Percentiles rank a stretch among this genome's conserved stretches.
These are phyloP conservation scores for Mortierella sp. DNA, from an alignment of 371 early-diverging fungal species.

Conservation along the genomic window DNA sequence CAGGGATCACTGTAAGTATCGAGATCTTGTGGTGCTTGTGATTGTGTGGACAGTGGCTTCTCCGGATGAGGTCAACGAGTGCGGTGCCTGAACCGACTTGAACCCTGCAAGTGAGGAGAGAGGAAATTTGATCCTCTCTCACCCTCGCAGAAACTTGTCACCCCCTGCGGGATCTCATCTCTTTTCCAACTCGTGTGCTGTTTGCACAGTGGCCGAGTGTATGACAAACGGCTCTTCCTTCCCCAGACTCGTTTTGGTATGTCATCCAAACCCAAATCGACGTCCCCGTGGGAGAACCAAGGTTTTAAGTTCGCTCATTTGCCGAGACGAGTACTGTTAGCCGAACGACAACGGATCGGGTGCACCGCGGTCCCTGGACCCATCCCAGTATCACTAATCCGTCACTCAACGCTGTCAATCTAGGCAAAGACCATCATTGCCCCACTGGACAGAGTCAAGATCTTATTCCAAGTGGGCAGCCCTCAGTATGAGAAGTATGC, in stretches of 20 bases:
- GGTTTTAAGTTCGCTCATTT: too few species aligned
- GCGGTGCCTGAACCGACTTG: constrained; percentile 4
- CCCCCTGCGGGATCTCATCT: neutral
- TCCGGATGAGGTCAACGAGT: neutral
- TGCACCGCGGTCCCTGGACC: too few species aligned
- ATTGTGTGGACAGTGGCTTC: neutral
- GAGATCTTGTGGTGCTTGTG: neutral
- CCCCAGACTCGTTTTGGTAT: too few species aligned
- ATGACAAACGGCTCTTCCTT: too few species aligned
- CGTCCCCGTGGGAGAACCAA: too few species aligned
- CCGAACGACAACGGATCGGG: neutral
- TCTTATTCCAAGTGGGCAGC: constrained; percentile 93
- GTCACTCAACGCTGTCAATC: neutral
- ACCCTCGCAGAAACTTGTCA: neutral
- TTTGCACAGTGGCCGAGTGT: too few species aligned
- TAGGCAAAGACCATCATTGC: constrained; percentile 93
- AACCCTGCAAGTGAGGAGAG: neutral
- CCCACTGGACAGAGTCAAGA: constrained; percentile 97
- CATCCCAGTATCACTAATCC: neutral
- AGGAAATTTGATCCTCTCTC: neutral
- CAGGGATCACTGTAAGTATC: constrained; percentile 36
- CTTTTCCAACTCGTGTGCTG: too few species aligned
- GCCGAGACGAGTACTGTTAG: too few species aligned
- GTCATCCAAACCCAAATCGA: too few species aligned
- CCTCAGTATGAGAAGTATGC: constrained; percentile 87